Base-by-base conservation (phyloP, 306 rosid genomes). In the Carpinus fangiana region DNA sequence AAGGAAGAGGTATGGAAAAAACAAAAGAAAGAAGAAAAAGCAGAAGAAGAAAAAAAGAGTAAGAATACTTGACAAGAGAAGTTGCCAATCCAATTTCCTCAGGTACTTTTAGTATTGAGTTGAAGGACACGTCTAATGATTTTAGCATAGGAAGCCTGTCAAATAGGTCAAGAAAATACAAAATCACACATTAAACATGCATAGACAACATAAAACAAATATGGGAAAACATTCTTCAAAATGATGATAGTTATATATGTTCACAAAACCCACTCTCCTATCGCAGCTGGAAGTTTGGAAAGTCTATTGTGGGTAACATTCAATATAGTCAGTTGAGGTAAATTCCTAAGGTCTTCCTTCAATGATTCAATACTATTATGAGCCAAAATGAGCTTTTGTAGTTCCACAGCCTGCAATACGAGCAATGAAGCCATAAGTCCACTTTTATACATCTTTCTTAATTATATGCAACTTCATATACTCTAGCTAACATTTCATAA, bases 241-340 rank as follows among this genome's bases (percentile, higher is more conserved):
- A 52, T 59, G 31, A 20, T 3, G 31, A 36, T 5, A 77, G 50
- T 67, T 69, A 17, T 60, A 5, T 16, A 17, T 28, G 21, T 45
- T 45, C 10, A 13, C 41, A 73, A 76, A 83, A 90, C 98, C 87
- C 86, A 94, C 98, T 94, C 93, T 87, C 98, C 98, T 2, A 94
- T 87, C 7, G 97, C 95, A 61, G 93, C 86, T 0, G 98, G 97
- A 68, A 94, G 89, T 64, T 82, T 82, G 8, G 92, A 87, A 50
- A 94, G 93, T 34, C 81, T 86, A 88, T 92, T 94, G 84, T 94
- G 93, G 86, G 91, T 88, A 56, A 92, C 89, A 87, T 94, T 94
- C 80, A 94, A 85, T 12, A 94, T 93, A 73, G 73, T 84, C 8
- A 94, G 89, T 23, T 82, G 87, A 60, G 90, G 66, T 59, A 94